These are phyloP conservation scores for Epicoccum sorghinum DNA, from an alignment of 2,329 filamentous ascomycete genomes.

Conservation along the genomic window DNA sequence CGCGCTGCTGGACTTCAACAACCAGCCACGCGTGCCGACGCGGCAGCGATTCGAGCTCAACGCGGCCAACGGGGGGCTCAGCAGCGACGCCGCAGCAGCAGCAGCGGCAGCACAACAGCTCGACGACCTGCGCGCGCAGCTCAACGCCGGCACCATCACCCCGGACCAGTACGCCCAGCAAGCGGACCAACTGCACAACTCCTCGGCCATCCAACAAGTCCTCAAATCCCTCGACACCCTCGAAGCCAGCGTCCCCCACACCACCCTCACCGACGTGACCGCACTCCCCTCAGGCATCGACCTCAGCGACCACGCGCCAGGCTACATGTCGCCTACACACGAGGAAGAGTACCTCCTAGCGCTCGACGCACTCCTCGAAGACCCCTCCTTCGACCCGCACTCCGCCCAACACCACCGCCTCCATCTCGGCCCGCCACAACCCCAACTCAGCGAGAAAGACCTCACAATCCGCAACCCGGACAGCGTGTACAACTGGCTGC, in stretches of 20 bases:
- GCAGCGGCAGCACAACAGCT: slow-evolving; percentile 30
- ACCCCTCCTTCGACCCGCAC: slow-evolving; percentile 60
- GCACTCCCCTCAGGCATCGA: slow-evolving; percentile 50
- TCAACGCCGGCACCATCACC: slow-evolving; percentile 22
- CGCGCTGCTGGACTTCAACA: slow-evolving; percentile 87
- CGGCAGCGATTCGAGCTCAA: slow-evolving; percentile 75
- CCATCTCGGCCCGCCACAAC: slow-evolving; percentile 48
- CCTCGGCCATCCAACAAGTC: slow-evolving; percentile 32
- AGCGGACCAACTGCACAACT: slow-evolving; percentile 26
- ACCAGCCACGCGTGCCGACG: slow-evolving; percentile 75
- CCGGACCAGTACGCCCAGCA: slow-evolving; percentile 37
- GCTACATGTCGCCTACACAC: slow-evolving; percentile 72
- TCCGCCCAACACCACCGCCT: slow-evolving; percentile 48
- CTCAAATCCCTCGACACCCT: slow-evolving; percentile 46
- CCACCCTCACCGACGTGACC: slow-evolving; percentile 38
- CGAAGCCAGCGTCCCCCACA: slow-evolving; percentile 51
- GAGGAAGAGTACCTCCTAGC: slow-evolving; percentile 75
- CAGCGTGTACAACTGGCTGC: slow-evolving; percentile 94
- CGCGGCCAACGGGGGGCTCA: slow-evolving; percentile 27
- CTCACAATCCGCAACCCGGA: slow-evolving; percentile 77
- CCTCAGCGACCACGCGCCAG: slow-evolving; percentile 63
- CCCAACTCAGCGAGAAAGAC: slow-evolving; percentile 55
- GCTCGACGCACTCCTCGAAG: slow-evolving; percentile 61
- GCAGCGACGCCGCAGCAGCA: no score
- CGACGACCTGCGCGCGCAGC: slow-evolving; percentile 44